These are phyloP conservation scores for Cordyceps cateniannulata DNA, from an alignment of 2,329 filamentous ascomycete species.

Conservation along the genomic window DNA sequence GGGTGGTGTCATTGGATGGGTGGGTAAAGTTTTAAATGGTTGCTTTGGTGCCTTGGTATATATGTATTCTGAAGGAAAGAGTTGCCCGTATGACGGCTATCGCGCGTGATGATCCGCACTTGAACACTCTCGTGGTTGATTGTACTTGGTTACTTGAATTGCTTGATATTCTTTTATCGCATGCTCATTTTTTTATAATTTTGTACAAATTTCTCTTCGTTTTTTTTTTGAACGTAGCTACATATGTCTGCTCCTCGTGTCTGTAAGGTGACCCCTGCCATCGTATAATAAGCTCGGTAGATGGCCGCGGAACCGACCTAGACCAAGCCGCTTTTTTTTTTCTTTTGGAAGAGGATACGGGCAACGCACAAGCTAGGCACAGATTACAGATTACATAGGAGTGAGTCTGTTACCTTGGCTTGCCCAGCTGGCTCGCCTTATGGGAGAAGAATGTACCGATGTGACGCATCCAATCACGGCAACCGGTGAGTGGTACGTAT, in stretches of 20 bases:
- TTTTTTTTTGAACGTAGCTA: background rate
- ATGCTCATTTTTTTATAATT: too few species aligned
- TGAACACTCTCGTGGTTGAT: too few species aligned
- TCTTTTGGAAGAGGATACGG: too few species aligned
- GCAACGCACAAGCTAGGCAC: too few species aligned
- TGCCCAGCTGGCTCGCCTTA: background rate
- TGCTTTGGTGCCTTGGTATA: constrained; percentile 1
- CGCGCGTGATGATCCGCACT: background rate
- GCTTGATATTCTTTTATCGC: too few species aligned
- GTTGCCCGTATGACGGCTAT: too few species aligned
- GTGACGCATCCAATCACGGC: background rate
- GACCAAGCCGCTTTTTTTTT: background rate
- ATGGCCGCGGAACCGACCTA: background rate
- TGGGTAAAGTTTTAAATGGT: background rate
- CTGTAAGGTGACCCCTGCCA: background rate
- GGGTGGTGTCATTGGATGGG: background rate
- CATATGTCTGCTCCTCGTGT: background rate
- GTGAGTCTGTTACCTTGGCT: too few species aligned
- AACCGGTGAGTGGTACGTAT: background rate
- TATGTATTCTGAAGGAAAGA: too few species aligned
- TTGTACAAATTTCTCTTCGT: background rate
- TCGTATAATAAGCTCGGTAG: background rate
- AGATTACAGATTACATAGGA: too few species aligned
- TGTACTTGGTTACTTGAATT: too few species aligned
- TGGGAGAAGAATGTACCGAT: background rate